Percentiles rank a stretch among this genome's conserved stretches.
phyloP scores from a whole-genome alignment of 1,139 yeast genomes.

The Nakaseomyces nivariensis region DNA sequence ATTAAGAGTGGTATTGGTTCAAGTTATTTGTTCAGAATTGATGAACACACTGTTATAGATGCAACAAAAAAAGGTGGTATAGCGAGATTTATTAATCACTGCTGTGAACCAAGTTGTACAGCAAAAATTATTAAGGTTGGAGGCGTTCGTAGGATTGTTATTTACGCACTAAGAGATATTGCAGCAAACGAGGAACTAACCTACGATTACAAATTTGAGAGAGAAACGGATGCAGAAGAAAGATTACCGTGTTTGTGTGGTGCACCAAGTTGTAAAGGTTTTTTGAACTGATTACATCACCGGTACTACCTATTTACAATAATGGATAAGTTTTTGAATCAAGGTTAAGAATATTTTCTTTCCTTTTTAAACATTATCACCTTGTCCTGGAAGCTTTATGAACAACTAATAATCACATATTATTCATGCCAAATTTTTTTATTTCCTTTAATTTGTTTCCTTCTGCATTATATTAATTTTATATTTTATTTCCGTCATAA shows the following conservation, averaged over 20 bases:
- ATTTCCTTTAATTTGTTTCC: too few species aligned
- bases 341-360: too few species aligned
- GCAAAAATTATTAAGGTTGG: slow-evolving; percentile 94
- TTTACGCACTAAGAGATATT: slow-evolving; percentile 83
- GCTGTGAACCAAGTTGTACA: slow-evolving; percentile 95
- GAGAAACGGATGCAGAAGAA: slow-evolving; percentile 85
- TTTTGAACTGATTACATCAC: slow-evolving; percentile 44
- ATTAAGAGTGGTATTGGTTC: slow-evolving; percentile 91
- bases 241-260: slow-evolving; percentile 91
- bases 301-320: not conserved
- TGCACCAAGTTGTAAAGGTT: slow-evolving; percentile 89
- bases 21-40: slow-evolving; percentile 82
- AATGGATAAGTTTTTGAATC: too few species aligned
- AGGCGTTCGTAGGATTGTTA: slow-evolving; percentile 88
- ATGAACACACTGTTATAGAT: slow-evolving; percentile 89
- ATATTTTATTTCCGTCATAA: too few species aligned
- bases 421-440: too few species aligned
- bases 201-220: slow-evolving; percentile 88
- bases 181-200: slow-evolving; percentile 88
- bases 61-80: slow-evolving; percentile 97
- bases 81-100: slow-evolving; percentile 91
- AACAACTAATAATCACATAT: too few species aligned
- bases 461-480: too few species aligned
- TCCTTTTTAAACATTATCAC: too few species aligned
- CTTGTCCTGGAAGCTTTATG: too few species aligned